Percentiles rank a stretch among this genome's conserved stretches.
phyloP scores from a whole-genome alignment of 495 filamentous ascomycete species.

The Melanomma pulvis-pyrius region DNA sequence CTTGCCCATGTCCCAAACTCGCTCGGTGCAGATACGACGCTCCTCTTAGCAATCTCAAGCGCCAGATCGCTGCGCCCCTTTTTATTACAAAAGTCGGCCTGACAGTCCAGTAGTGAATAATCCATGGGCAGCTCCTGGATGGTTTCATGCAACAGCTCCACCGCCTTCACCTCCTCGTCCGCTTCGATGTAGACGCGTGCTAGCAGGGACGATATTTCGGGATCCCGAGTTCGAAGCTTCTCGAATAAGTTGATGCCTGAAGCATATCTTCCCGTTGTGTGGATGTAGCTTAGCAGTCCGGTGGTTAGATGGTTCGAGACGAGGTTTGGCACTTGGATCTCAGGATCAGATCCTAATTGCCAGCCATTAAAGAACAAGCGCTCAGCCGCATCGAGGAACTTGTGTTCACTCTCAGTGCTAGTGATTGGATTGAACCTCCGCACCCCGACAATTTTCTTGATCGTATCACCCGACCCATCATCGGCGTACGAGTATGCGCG shows the following conservation, averaged over 20 bases:
- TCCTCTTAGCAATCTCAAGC: slow-evolving; percentile 88
- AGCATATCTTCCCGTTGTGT: slow-evolving; percentile 90
- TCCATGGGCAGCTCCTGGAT: slow-evolving; percentile 93
- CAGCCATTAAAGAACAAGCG: slow-evolving; percentile 93
- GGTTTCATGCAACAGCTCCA: slow-evolving; percentile 83
- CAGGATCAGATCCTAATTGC: slow-evolving; percentile 93
- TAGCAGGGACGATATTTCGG: slow-evolving; percentile 90
- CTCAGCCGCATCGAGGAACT: slow-evolving; percentile 93
- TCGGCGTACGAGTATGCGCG: slow-evolving; percentile 96
- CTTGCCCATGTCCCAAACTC: slow-evolving; percentile 97
- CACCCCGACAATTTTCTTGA: slow-evolving; percentile 91
- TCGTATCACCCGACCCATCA: slow-evolving; percentile 85
- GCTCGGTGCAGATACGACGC: slow-evolving; percentile 90
- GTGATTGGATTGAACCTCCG: slow-evolving; percentile 96
- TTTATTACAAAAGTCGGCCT: slow-evolving; percentile 86
- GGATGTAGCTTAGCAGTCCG: slow-evolving; percentile 93
- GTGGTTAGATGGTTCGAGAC: slow-evolving; percentile 95
- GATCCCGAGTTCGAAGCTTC: slow-evolving; percentile 85
- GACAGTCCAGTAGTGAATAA: slow-evolving; percentile 88
- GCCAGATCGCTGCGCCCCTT: slow-evolving; percentile 87
- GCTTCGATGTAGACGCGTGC: slow-evolving; percentile 87
- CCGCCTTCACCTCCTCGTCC: slow-evolving; percentile 93
- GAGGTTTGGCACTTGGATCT: slow-evolving; percentile 95
- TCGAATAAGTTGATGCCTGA: slow-evolving; percentile 98
- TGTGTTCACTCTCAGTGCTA: slow-evolving; percentile 95